Conservation (phyloP, 768 basidiomycete species). For the Amanita thiersii region DNA sequence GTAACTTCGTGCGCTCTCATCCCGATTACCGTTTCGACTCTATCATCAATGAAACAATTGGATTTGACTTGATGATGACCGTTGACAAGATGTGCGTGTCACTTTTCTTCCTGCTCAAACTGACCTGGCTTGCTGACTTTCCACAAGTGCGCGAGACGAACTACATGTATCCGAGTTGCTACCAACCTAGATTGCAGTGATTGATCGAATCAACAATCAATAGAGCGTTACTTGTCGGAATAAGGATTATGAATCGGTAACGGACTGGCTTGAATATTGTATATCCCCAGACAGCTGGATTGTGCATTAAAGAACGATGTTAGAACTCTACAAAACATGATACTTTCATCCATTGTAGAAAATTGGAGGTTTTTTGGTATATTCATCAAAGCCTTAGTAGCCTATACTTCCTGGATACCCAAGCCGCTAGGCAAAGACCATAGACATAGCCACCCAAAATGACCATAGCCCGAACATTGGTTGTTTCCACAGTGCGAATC, state of each 20-base stretch:
- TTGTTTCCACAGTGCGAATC: slow-evolving; percentile 74
- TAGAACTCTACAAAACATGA: too few species aligned
- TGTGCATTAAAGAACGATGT: too few species aligned
- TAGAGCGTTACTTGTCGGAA: too few species aligned
- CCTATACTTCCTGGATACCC: slow-evolving; percentile 25
- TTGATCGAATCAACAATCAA: too few species aligned
- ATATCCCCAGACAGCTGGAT: too few species aligned
- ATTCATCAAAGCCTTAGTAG: slow-evolving; percentile 1
- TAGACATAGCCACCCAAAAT: slow-evolving; percentile 58
- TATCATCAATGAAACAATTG: slow-evolving; percentile 6
- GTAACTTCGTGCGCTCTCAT: slow-evolving; percentile 9
- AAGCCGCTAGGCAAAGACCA: slow-evolving; percentile 53
- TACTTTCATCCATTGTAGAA: too few species aligned
- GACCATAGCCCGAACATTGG: slow-evolving; percentile 45
- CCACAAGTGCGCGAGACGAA: neutral
- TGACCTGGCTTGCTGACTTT: neutral
- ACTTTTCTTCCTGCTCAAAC: neutral
- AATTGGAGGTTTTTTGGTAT: too few species aligned
- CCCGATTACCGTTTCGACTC: slow-evolving; percentile 9
- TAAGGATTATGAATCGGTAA: too few species aligned
- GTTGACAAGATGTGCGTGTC: slow-evolving; percentile 5
- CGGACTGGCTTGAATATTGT: too few species aligned
- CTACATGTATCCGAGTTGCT: neutral
- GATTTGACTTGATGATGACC: slow-evolving; percentile 7
- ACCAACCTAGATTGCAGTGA: too few species aligned